Evolutionary conservation across 192 early-diverging fungal species (phyloP).

Genomic region (Geranomyces variabilis): DNA sequence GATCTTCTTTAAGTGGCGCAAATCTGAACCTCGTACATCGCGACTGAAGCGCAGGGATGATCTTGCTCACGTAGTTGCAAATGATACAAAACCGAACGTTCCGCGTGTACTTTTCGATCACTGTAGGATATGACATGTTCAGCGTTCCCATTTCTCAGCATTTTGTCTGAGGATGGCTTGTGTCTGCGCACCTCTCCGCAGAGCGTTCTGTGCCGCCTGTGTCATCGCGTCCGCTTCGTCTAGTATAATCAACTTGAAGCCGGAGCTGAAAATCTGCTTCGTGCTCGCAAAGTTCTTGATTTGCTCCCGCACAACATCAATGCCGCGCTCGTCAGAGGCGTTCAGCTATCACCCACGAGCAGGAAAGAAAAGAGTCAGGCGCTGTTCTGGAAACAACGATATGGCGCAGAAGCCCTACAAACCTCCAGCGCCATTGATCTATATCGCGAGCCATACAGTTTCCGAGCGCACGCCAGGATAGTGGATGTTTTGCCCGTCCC

Average conservation of each 20-base stretch:
- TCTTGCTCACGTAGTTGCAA: conserved; percentile 97
- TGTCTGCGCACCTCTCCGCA: conserved; percentile 77
- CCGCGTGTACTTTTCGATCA: conserved; percentile 97
- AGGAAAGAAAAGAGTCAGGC: too few species aligned
- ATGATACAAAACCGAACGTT: conserved; percentile 99
- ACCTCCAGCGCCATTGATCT: conserved; percentile 94
- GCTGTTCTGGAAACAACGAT: background rate
- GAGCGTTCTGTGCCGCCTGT: conserved; percentile 83
- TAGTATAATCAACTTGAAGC: conserved; percentile 95
- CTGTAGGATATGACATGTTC: too few species aligned
- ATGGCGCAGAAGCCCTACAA: background rate
- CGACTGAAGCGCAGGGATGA: conserved; percentile 96
- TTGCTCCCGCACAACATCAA: conserved; percentile 96
- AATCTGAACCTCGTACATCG: conserved; percentile 98
- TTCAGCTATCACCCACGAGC: conserved; percentile 68
- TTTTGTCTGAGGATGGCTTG: too few species aligned
- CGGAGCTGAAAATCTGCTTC: conserved; percentile 86
- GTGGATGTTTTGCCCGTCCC: conserved; percentile 97
- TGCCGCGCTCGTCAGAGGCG: conserved; percentile 97
- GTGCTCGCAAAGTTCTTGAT: conserved; percentile 99
- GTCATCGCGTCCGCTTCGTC: conserved; percentile 99
- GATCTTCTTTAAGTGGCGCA: conserved; percentile 76
- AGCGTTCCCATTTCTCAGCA: too few species aligned
- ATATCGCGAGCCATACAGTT: conserved; percentile 81
- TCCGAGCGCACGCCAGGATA: conserved; percentile 89